Evolutionary conservation across 2,329 filamentous ascomycete species (phyloP), one percentile per base, ranked within the genome.

Genomic region (Zalaria obscura): DNA sequence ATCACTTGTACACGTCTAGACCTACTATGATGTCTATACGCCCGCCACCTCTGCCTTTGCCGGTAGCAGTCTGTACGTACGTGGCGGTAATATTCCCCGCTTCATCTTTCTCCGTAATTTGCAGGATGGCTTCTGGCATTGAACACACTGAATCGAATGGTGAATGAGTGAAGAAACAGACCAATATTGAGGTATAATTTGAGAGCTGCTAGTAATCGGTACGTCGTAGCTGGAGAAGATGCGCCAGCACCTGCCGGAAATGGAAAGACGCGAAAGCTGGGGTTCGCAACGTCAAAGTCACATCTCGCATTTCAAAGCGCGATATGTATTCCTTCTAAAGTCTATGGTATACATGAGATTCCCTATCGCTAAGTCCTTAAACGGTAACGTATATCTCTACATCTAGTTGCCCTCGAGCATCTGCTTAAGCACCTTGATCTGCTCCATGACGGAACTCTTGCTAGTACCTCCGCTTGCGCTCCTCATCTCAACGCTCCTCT

Each of bases 401-500:
- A 26, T 31, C 29, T 36, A 44, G 25, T 45, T 41, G 27, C 40
- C 45, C 34, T 56, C 55, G 32, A 68, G 53, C 6, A 56, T 56
- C 55, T 62, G 54, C 54, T 68, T 69, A 48, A 69, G 52, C 25
- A 65, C 70, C 52, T 71, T 63, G 48, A 83, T 71, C 64, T 83
- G 78, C 63, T 80, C 70, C 48, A 73, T 52, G 5, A 83, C 79
- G 25, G 74, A 72, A 8, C 71, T 72, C 63, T 73, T 78, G 65
- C 83, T 87, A 25, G 83, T 91, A 27, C 85, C 84, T 25, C 86
- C 87, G 50, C 77, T 78, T 3, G 83, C 79, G 35, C 76, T 73
- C 55, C 81, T 76, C 67, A 81, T 72, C 70, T 94, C 86, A 5
- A 93, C 84, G 45, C 80, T 84, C 48, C 75, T 75, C 63, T 93